Evolutionary conservation across 495 filamentous ascomycete genomes (phyloP), one percentile per base, ranked within the genome.

Genomic region (Penicillium paxilli): DNA sequence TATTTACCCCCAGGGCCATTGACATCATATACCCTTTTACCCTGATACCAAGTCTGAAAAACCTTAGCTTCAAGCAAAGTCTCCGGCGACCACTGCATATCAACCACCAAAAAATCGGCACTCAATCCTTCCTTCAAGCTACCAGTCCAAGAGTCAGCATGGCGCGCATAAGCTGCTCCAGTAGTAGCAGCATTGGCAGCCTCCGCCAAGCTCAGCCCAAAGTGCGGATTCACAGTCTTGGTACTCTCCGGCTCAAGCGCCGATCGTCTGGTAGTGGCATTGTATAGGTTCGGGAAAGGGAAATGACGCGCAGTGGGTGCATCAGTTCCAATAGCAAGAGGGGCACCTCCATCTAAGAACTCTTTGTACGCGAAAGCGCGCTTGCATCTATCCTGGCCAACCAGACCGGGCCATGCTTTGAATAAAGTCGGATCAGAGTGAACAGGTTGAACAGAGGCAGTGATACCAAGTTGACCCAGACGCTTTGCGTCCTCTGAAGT

Each of bases 301-400:
- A 77, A 54, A 53, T 83, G 76, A 4, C 77, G 78, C 0, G 83
- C 83, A 0, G 82, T 85, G 0, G 83, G 83, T 1, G 81, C 74
- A 56, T 87, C 83, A 2, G 82, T 81, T 2, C 83, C 83, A 51
- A 87, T 71, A 0, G 83, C 80, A 7, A 86, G 62, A 20, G 73
- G 71, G 1, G 82, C 80, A 5, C 82, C 83, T 4, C 73, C 68
- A 32, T 83, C 79, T 3, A 76, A 62, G 56, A 85, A 85, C 48
- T 86, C 82, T 42, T 77, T 78, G 62, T 87, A 86, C 2, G 83
- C 80, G 51, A 87, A 87, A 2, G 82, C 81, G 4, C 83, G 71
- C 41, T 69, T 68, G 56, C 80, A 80, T 30, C 83, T 71, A 23
- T 80, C 69, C 5, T 68, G 66, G 0, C 83, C 83, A 10, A 87